These are phyloP conservation scores for Ogataea haglerorum DNA, from an alignment of 805 yeast species.

Conservation along the genomic window DNA sequence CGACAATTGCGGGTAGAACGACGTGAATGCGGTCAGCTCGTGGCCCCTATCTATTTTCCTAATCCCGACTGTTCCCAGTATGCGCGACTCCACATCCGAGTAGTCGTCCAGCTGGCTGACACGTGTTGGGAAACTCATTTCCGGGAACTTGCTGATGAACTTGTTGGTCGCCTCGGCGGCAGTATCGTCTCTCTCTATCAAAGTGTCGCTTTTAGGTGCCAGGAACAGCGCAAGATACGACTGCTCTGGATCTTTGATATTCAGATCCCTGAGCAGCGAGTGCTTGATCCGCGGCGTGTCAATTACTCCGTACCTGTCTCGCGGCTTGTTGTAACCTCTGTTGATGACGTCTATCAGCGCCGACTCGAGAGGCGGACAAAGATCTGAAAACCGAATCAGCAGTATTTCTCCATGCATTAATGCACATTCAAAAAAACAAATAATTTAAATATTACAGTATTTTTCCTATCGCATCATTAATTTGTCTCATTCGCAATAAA, in stretches of 20 bases:
- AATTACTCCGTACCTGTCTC: constrained; percentile 42
- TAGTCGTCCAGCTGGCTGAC: constrained; percentile 6
- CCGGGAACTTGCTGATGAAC: constrained; percentile 11
- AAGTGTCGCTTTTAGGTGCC: constrained; percentile 22
- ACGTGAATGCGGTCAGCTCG: constrained; percentile 53
- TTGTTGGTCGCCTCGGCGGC: constrained; percentile 19
- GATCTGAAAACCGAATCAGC: constrained; percentile 1
- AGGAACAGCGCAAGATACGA: constrained; percentile 25
- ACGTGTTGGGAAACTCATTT: constrained; percentile 4
- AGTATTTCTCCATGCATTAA: constrained; percentile 3
- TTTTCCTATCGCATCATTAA: not conserved
- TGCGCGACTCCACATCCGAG: constrained; percentile 28
- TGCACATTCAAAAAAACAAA: not conserved
- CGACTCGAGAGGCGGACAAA: constrained; percentile 15
- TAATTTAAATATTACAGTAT: not conserved
- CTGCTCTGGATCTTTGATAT: constrained; percentile 20
- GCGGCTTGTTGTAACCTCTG: constrained; percentile 47
- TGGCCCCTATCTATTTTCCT: constrained; percentile 25
- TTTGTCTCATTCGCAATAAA: not conserved
- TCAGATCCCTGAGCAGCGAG: constrained; percentile 26
- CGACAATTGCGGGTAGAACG: constrained; percentile 42
- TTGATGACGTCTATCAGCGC: constrained; percentile 38
- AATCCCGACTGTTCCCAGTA: constrained; percentile 36
- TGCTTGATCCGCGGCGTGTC: constrained; percentile 39
- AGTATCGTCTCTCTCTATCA: constrained; percentile 15